These are phyloP conservation scores for Pseudocercospora macadamiae DNA, from an alignment of 2,329 filamentous ascomycete species.

Conservation along the genomic window DNA sequence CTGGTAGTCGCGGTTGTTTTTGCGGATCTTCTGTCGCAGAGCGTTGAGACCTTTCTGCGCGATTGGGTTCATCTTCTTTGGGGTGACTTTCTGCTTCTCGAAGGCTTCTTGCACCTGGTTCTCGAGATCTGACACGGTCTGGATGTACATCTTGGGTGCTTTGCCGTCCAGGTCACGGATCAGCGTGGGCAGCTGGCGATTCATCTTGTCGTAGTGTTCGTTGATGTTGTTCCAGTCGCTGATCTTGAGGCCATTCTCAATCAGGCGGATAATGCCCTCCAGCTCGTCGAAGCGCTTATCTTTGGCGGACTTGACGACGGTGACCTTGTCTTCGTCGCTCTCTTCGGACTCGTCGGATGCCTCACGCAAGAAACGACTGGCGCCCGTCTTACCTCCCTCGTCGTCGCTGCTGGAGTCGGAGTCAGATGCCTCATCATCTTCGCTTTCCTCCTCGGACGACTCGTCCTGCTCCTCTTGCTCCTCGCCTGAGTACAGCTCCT, in stretches of 20 bases:
- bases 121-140: conserved; percentile 89
- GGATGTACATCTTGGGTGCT: conserved; percentile 88
- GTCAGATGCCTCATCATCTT: conserved; percentile 53
- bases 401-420: conserved; percentile 54
- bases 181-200: conserved; percentile 48
- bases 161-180: conserved; percentile 66
- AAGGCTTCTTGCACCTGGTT: conserved; percentile 92
- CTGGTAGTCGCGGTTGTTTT: conserved; percentile 95
- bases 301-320: conserved; percentile 94
- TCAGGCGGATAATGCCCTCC: conserved; percentile 83
- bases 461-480: conserved; percentile 67
- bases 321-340: conserved; percentile 79
- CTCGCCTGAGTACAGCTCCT: conserved; percentile 85
- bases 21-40: conserved; percentile 97
- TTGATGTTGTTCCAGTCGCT: conserved; percentile 91
- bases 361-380: conserved; percentile 80
- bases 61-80: conserved; percentile 98
- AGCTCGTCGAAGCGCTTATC: conserved; percentile 96
- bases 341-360: conserved; percentile 65
- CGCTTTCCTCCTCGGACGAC: conserved; percentile 39
- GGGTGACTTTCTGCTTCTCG: conserved; percentile 91
- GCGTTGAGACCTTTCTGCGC: conserved; percentile 93
- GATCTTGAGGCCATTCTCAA: conserved; percentile 97
- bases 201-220: conserved; percentile 65
- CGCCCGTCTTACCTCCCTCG: conserved; percentile 68